A percentile compares a stretch with the other conserved stretches of the same genome.
These are phyloP conservation scores for Penicillium nordicum DNA, from an alignment of 2,329 filamentous ascomycete genomes.

Conservation along the genomic window DNA sequence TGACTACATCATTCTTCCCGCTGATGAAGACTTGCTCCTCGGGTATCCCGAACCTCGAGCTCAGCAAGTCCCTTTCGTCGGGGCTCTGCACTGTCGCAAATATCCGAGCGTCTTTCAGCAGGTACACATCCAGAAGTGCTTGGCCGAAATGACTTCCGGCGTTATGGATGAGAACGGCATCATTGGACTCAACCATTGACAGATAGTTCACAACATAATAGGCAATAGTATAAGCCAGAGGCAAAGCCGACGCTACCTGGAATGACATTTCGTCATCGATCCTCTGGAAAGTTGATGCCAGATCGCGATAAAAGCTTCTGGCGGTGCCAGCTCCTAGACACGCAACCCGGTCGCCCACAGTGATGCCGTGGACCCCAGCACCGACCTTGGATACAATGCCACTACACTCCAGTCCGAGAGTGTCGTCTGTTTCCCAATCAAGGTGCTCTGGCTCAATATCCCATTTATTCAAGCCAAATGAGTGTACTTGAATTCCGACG, in stretches of 20 bases:
- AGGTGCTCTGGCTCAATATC: conserved; percentile 13
- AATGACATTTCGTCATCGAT: conserved; percentile 20
- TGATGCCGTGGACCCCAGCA: conserved; percentile 10
- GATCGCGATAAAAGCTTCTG: conserved; percentile 17
- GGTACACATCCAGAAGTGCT: conserved; percentile 22
- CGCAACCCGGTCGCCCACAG: conserved; percentile 24
- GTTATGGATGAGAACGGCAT: conserved; percentile 32
- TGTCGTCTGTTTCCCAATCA: neutral
- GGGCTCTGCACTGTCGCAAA: conserved; percentile 15
- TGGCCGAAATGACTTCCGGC: conserved; percentile 23
- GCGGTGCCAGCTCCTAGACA: conserved; percentile 19
- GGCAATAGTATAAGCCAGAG: conserved; percentile 22
- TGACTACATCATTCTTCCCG: conserved; percentile 3
- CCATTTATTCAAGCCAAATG: conserved; percentile 29
- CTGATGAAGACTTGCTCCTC: conserved; percentile 12
- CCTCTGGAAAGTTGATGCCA: conserved; percentile 19
- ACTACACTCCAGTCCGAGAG: conserved; percentile 17
- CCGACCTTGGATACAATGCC: conserved; percentile 23
- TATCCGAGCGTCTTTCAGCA: neutral
- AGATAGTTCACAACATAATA: conserved; percentile 20
- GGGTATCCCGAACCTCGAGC: conserved; percentile 9
- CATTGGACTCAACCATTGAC: conserved; percentile 12
- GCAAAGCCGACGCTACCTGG: conserved; percentile 23
- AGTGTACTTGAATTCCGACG: conserved; percentile 35
- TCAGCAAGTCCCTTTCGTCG: conserved; percentile 9